Base-by-base conservation (phyloP, 495 filamentous ascomycete genomes). In the Aspergillus hancockii region DNA sequence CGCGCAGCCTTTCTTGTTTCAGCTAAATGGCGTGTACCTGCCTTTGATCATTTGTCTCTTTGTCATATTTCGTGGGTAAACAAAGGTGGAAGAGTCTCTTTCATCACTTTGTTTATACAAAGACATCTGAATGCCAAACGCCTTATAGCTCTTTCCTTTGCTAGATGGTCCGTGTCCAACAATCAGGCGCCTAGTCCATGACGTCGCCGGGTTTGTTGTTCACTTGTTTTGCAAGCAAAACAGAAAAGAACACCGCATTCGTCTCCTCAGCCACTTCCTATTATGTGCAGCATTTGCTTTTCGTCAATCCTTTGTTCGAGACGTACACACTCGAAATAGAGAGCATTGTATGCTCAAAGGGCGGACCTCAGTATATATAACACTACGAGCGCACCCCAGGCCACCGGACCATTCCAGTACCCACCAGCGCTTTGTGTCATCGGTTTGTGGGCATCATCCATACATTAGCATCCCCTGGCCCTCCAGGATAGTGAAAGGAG, bases 131-230 rank as follows among this genome's bases (percentile, higher is more conserved):
- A 16, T 18, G 32, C n/a, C 34, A 21, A 57, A 30, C 14, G 6
- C n/a, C 34, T 49, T 47, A 36, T 45, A 34, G 22, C 18, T 22
- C 16, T 14, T 54, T 46, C 30, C 49, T 43, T 45, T 57, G 25
- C 47, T 56, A 55, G 19, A 34, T 30, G 14, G 31, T 14, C 13
- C 16, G 9, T 18, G 30, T 23, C 32, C 51, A 54, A 25, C 18
- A 52, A 67, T 64, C 65, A 67, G 62, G 54, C 57, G 71, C 63
- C 50, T 57, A 60, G 59, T 64, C 54, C 55, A 63, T 71, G 63
- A 63, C 58, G 40, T 55, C 55, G 51, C 54, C 21, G 18, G 32
- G 18, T 25, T 54, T n/a, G 52, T 38, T 55, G 28, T 28, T 54
- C 55, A 55, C 12, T 54, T 41, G 38, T 40, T 31, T 58, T 32